Base-by-base conservation (phyloP, 1,284 basidiomycete species). In the Tetrapyrgos nigripes region DNA sequence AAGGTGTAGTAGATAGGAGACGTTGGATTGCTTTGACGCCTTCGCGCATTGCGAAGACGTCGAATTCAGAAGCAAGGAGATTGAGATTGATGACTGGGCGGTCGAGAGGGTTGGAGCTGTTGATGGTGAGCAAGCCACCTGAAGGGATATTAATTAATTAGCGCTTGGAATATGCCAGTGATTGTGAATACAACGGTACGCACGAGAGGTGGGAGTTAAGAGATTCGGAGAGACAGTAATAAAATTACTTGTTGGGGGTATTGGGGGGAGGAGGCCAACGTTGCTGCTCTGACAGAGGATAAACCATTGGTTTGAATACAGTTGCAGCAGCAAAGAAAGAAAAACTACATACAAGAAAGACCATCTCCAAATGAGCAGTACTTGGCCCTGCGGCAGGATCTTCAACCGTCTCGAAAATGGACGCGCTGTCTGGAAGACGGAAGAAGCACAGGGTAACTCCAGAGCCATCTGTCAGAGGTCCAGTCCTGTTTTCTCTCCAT, bases 361-460 rank as follows among this genome's bases (percentile, higher is more conserved):
- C 14, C 31, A 8, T 8, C 14, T 33, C 31, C 8, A 33, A 8
- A 40, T 66, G 63, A 11, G 57, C 28, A 17, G 63, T 49, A 13
- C 51, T 52, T 21, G 57, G 57, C n/a, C 65, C 65, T 24, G 63
- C 51, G 50, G 57, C 37, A n/a, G 63, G 62, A 49, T 66, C 65
- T 14, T 23, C 33, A 17, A 60, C 28, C 9, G 29, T 46, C 27
- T 60, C 46, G 28, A 62, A 51, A 21, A 63, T 58, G 4, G 50
- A 35, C 8, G 59, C 44, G 44, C 60, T 49, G 14, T 51, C 59
- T 2, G 70, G 65, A 5, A 72, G 21, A 4, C 68, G 58, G 33
- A 71, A 50, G 55, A 64, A 72, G 1, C 53, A 66, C 28, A 67
- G 29, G 13, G 65, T 59, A 50, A 68, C 67, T 27, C 43, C 57